phyloP scores from a whole-genome alignment of 768 basidiomycete species.

The Calocera viscosa region DNA sequence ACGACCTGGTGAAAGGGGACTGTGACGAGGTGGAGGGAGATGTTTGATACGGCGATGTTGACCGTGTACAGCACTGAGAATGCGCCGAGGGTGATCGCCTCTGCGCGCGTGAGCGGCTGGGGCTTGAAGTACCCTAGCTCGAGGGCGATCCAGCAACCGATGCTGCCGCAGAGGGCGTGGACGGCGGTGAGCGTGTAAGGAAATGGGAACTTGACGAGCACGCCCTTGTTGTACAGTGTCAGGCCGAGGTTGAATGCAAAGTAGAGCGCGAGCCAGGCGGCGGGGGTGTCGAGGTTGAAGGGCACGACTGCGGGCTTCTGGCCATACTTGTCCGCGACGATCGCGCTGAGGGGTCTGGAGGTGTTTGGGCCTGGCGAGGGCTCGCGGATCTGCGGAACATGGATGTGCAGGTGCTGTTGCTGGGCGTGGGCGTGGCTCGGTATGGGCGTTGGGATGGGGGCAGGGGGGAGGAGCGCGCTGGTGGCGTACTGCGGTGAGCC shows the following conservation, averaged over 20 bases:
- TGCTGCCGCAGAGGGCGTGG: conserved; percentile 73
- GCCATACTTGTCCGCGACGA: neutral
- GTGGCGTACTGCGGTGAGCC: neutral
- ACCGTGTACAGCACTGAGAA: conserved; percentile 87
- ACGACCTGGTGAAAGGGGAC: conserved; percentile 96
- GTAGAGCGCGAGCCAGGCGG: conserved; percentile 61
- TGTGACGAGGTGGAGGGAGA: conserved; percentile 77
- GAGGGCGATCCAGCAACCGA: conserved; percentile 63
- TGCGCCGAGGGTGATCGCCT: conserved; percentile 52
- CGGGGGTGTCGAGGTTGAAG: neutral
- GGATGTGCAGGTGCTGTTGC: neutral
- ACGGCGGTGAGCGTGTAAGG: conserved; percentile 91
- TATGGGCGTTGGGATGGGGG: neutral
- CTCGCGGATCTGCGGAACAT: neutral
- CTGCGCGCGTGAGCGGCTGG: conserved; percentile 37
- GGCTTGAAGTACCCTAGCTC: conserved; percentile 46
- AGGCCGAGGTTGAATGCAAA: conserved; percentile 84
- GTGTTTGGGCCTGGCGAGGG: neutral
- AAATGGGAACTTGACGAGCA: conserved; percentile 85
- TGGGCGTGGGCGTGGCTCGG: neutral
- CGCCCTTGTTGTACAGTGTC: conserved; percentile 89
- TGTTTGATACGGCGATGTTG: conserved; percentile 90
- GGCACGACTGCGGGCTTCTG: neutral
- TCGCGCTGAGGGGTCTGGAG: neutral
- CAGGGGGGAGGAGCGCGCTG: neutral